A percentile compares a stretch with the other conserved stretches of the same genome.
Evolutionary conservation across 2,329 filamentous ascomycete species (phyloP).

Genomic region (Phialophora macrospora): DNA sequence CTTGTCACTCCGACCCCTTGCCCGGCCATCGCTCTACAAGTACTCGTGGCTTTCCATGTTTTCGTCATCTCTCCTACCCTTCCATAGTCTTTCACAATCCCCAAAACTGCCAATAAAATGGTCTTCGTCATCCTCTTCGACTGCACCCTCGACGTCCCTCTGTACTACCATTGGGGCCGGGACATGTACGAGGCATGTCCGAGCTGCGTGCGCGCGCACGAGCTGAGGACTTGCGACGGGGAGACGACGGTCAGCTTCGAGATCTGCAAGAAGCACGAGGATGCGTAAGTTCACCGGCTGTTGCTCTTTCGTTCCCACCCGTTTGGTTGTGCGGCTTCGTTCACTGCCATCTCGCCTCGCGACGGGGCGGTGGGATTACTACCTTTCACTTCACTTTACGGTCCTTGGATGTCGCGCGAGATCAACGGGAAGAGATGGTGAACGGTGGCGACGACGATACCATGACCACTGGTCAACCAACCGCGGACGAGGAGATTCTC

Average conservation of each 20-base stretch:
- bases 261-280: conserved; percentile 26
- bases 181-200: conserved; percentile 28
- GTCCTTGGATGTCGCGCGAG: neutral
- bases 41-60: neutral
- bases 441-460: neutral
- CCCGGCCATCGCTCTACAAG: neutral
- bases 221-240: conserved; percentile 29
- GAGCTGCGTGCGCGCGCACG: conserved; percentile 27
- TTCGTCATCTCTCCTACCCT: neutral
- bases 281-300: conserved; percentile 18
- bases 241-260: conserved; percentile 26
- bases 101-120: conserved; percentile 13
- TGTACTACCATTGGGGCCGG: conserved; percentile 25
- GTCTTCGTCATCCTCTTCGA: conserved; percentile 24
- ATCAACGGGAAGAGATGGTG: neutral
- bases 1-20: neutral
- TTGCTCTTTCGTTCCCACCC: neutral
- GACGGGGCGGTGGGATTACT: too few relatives aligned
- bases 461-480: neutral
- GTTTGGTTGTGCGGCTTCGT: neutral
- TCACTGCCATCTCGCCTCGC: neutral
- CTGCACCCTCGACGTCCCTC: conserved; percentile 6
- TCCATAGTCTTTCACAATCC: conserved; percentile 9
- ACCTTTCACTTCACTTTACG: neutral
- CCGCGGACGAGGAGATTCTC: neutral